These are phyloP conservation scores for Anisodus acutangulus DNA, from an alignment of 257 asterid genomes.

Conservation along the genomic window DNA sequence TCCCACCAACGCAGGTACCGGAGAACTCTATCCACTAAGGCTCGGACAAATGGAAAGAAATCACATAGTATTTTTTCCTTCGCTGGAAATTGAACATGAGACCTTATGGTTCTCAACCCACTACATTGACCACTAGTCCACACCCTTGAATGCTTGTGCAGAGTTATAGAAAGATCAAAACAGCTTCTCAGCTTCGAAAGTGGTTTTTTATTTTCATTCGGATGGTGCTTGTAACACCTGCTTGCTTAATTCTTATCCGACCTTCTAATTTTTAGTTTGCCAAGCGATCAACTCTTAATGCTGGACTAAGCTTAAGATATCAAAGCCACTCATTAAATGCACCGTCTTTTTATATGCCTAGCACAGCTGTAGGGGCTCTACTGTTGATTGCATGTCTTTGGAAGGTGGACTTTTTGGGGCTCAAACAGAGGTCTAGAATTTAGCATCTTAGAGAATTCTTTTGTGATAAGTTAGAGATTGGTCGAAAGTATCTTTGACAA, in stretches of 20 bases:
- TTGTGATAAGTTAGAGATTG: not conserved
- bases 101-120: too few species aligned
- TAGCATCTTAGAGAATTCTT: not conserved
- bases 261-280: not conserved
- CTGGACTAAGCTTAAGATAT: not conserved
- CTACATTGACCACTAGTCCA: too few species aligned
- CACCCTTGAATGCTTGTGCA: not conserved
- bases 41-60: too few species aligned
- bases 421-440: not conserved
- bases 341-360: not conserved
- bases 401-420: not conserved
- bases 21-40: too few species aligned
- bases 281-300: not conserved
- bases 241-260: not conserved
- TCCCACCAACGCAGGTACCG: too few species aligned
- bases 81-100: too few species aligned
- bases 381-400: not conserved
- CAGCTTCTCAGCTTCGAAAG: not conserved
- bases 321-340: not conserved
- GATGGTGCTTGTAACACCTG: not conserved
- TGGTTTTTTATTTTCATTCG: not conserved
- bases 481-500: not conserved
- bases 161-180: not conserved
- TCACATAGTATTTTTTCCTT: too few species aligned
- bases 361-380: too few species aligned